Evolutionary conservation across 306 rosid genomes (phyloP).

Genomic region (Cicer bijugum): DNA sequence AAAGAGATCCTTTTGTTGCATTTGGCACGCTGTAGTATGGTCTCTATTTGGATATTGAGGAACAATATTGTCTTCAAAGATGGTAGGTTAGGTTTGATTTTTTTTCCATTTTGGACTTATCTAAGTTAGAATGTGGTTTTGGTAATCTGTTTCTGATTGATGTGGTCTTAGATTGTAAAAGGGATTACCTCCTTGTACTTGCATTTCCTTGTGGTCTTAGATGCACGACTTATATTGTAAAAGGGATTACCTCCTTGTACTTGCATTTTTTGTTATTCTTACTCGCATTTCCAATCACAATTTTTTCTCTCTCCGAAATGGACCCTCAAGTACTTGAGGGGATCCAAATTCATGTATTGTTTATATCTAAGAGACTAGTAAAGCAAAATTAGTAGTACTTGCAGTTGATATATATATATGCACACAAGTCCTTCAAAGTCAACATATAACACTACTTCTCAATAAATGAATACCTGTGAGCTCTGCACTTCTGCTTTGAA

Average conservation of each 20-base stretch:
- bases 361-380: background rate
- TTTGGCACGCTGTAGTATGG: background rate
- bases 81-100: background rate
- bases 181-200: background rate
- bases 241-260: background rate
- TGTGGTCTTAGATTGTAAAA: background rate
- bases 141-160: background rate
- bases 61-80: background rate
- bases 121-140: background rate
- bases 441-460: background rate
- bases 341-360: background rate
- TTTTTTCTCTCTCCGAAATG: too few relatives aligned
- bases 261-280: background rate
- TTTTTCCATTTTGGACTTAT: background rate
- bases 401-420: background rate
- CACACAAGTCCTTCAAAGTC: background rate
- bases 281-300: background rate
- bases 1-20: background rate
- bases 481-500: constrained; percentile 94
- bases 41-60: background rate
- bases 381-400: background rate
- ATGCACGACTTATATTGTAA: background rate
- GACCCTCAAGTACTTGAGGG: too few relatives aligned
- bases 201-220: background rate
- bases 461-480: constrained; percentile 68